Conservation (phyloP, 1,284 basidiomycete species). For the Irpex sp. region DNA sequence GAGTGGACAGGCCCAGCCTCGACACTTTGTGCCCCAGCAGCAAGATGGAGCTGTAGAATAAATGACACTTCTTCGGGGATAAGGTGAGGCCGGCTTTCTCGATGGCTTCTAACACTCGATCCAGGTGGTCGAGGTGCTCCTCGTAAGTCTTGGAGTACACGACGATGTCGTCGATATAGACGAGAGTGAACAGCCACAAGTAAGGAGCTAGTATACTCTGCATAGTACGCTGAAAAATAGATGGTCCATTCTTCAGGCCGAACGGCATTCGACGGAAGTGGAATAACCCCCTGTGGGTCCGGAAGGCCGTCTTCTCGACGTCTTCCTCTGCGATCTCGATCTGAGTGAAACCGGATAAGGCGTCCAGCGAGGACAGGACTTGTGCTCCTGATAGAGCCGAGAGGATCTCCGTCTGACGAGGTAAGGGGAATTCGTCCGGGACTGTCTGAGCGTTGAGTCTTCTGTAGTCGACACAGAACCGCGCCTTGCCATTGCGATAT, state of each 20-base stretch:
- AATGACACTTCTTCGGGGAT: conserved; percentile 29
- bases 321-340: conserved; percentile 26
- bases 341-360: conserved; percentile 37
- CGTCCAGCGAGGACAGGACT: conserved; percentile 32
- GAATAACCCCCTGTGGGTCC: conserved; percentile 33
- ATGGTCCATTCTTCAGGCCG: conserved; percentile 15
- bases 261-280: conserved; percentile 40
- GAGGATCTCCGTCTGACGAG: conserved; percentile 33
- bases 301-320: conserved; percentile 33
- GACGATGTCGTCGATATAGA: too few relatives aligned
- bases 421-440: conserved; percentile 23
- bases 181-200: too few relatives aligned
- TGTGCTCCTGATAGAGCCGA: conserved; percentile 28
- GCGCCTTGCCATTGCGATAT: conserved; percentile 26
- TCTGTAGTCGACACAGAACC: not conserved
- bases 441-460: too few relatives aligned
- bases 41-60: conserved; percentile 28
- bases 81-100: conserved; percentile 22
- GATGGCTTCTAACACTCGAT: too few relatives aligned
- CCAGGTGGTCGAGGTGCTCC: too few relatives aligned
- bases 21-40: conserved; percentile 24
- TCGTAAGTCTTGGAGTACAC: too few relatives aligned
- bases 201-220: too few relatives aligned
- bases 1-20: conserved; percentile 18
- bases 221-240: too few relatives aligned